These are phyloP conservation scores for Artemisia tridentata DNA, from an alignment of 129 eudicot species.

Conservation along the genomic window DNA sequence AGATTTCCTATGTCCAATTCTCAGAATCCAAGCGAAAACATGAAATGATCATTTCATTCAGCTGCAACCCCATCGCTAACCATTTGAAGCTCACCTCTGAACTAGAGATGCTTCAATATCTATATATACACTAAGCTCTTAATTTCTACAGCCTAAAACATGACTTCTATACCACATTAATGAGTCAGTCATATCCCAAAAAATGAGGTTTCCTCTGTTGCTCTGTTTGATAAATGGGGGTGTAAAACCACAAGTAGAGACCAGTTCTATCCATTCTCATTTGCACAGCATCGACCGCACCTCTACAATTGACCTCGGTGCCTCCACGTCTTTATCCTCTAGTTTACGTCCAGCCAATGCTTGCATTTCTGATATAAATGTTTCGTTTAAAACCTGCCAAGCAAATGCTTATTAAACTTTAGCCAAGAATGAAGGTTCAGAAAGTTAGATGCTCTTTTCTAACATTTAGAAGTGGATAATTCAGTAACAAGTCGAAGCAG, in stretches of 20 bases:
- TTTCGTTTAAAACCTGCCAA: slow-evolving; percentile 69
- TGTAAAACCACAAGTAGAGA: slow-evolving; percentile 31
- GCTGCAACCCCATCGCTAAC: background rate
- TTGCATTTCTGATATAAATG: slow-evolving; percentile 67
- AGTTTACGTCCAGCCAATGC: slow-evolving; percentile 51
- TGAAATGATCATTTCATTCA: background rate
- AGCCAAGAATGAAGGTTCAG: too few species aligned
- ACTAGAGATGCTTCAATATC: background rate
- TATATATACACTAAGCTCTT: background rate
- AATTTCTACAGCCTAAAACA: slow-evolving; percentile 13
- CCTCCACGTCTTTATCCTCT: slow-evolving; percentile 60
- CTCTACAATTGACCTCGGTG: slow-evolving; percentile 59
- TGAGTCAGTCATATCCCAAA: background rate
- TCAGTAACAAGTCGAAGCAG: background rate
- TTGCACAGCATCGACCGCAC: slow-evolving; percentile 70
- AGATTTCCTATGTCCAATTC: too few species aligned
- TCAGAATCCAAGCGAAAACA: background rate
- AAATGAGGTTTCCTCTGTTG: background rate
- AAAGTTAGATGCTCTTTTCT: background rate
- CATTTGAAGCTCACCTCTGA: background rate
- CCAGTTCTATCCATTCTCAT: slow-evolving; percentile 33
- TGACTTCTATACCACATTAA: background rate
- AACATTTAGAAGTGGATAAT: background rate
- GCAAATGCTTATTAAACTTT: background rate
- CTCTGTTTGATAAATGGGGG: background rate